Evolutionary conservation across 331 rosid species (phyloP).

Genomic region (Acacia concinna): DNA sequence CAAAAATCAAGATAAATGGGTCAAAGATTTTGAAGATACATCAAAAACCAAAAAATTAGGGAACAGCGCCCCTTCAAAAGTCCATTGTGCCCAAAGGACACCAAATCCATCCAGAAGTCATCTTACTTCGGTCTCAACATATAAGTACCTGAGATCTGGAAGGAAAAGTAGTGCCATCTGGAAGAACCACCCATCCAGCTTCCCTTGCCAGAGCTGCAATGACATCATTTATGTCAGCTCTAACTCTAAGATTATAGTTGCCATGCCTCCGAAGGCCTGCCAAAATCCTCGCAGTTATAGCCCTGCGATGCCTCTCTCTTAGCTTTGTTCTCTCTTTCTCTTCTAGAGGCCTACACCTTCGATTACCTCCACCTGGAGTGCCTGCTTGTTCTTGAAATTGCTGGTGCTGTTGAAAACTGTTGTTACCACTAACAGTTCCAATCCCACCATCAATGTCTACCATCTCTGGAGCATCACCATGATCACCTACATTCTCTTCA

Average conservation of each 20-base stretch:
- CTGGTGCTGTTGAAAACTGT: slow-evolving; percentile 62
- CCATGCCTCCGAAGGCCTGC: slow-evolving; percentile 99
- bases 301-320: slow-evolving; percentile 98
- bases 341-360: slow-evolving; percentile 88
- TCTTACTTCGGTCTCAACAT: slow-evolving; percentile 18
- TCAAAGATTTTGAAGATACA: neutral
- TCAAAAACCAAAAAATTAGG: slow-evolving; percentile 11
- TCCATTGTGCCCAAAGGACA: slow-evolving; percentile 18
- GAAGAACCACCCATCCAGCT: slow-evolving; percentile 99
- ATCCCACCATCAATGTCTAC: slow-evolving; percentile 68
- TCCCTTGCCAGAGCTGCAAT: slow-evolving; percentile 94
- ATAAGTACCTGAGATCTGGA: slow-evolving; percentile 82
- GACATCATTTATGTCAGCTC: slow-evolving; percentile 98
- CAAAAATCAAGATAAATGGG: slow-evolving; percentile 21
- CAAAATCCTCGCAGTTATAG: slow-evolving; percentile 92
- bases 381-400: slow-evolving; percentile 71
- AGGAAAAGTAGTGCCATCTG: slow-evolving; percentile 95
- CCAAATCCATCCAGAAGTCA: slow-evolving; percentile 12
- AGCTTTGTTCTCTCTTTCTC: slow-evolving; percentile 98
- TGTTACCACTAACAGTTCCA: slow-evolving; percentile 48
- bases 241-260: slow-evolving; percentile 93
- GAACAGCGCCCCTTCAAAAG: neutral
- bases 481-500: slow-evolving; percentile 55
- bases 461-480: slow-evolving; percentile 49
- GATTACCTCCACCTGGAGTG: slow-evolving; percentile 73